A percentile compares a stretch with the other conserved stretches of the same genome.
Conservation (phyloP, 2,329 filamentous ascomycete genomes). For the Ambrosiella xylebori region DNA sequence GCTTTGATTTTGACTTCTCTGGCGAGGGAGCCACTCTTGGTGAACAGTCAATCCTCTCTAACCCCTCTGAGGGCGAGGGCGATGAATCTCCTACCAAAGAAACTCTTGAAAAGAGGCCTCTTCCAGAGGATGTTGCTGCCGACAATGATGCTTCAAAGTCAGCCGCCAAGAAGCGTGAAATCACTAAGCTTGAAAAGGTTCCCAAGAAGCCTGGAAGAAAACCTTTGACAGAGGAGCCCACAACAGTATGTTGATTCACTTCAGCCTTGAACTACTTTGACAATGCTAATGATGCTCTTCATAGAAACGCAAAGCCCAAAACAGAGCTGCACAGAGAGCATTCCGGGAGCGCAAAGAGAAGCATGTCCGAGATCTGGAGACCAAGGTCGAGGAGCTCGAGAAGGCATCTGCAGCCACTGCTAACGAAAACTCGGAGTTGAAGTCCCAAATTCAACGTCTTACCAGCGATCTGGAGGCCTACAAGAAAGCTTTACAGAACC, state of each 20-base stretch:
- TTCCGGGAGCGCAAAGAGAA: constrained; percentile 93
- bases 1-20: constrained; percentile 54
- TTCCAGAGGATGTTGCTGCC: constrained; percentile 46
- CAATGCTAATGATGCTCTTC: constrained; percentile 10
- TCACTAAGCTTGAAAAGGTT: constrained; percentile 66
- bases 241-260: constrained; percentile 51
- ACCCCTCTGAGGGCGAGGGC: constrained; percentile 40
- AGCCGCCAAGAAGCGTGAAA: constrained; percentile 14
- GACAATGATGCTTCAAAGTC: constrained; percentile 31
- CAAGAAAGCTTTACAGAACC: constrained; percentile 62
- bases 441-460: constrained; percentile 76
- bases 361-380: constrained; percentile 72
- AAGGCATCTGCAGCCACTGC: constrained; percentile 69
- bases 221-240: constrained; percentile 87
- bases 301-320: constrained; percentile 91
- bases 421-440: constrained; percentile 69
- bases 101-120: constrained; percentile 52
- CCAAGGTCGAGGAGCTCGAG: constrained; percentile 57
- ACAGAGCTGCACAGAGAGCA: constrained; percentile 77
- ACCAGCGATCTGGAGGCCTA: constrained; percentile 77
- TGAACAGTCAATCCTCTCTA: constrained; percentile 48
- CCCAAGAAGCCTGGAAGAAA: constrained; percentile 95
- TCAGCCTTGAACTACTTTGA: background rate
- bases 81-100: constrained; percentile 15
- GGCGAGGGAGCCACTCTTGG: constrained; percentile 24